Evolutionary conservation across 1,139 yeast species (phyloP), one percentile per base, ranked within the genome.

Genomic region (Sugiyamaella castrensis): DNA sequence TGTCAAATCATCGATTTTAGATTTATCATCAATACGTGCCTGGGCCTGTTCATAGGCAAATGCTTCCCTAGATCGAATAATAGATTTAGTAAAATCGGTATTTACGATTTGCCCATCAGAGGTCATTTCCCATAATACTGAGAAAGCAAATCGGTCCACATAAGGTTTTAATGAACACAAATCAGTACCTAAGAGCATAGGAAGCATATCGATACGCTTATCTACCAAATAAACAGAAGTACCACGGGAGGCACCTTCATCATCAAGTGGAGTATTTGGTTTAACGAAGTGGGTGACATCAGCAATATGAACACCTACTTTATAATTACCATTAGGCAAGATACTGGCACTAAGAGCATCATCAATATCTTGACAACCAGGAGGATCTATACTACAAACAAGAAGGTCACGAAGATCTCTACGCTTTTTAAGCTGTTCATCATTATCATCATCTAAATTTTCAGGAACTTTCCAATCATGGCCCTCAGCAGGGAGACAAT

Each of bases 241-340:
- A 64, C 97, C 98, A 69, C 99, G 80, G 2, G 95, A 77, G 1
- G 98, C 96, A 69, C 98, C 99, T 70, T 94, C 99, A 43, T 81
- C 85, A 66, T 94, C 98, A 53, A 94, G 74, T 0, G 98, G 83
- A 4, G 97, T 89, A 56, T 84, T 86, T 0, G 98, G 84, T 67
- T 89, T 88, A 43, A 94, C 98, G 62, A 94, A 94, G 69, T 94
- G 95, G 1, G 98, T 88, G 19, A 94, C 99, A 71, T 94, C 99
- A 6, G 99, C 99, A 72, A 94, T 94, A 66, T 94, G 99, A 31
- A 94, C 99, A 63, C 99, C 98, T 46, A 94, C 96, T 67, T 92
- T 96, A 71, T 79, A 89, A 65, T 91, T 88, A 2, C 98, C 98
- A 67, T 94, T 92, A 2, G 96, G 91, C 43, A 94, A 75, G 49